Evolutionary conservation across 345 rosid genomes (phyloP).

Genomic region (Luvunga scandens): DNA sequence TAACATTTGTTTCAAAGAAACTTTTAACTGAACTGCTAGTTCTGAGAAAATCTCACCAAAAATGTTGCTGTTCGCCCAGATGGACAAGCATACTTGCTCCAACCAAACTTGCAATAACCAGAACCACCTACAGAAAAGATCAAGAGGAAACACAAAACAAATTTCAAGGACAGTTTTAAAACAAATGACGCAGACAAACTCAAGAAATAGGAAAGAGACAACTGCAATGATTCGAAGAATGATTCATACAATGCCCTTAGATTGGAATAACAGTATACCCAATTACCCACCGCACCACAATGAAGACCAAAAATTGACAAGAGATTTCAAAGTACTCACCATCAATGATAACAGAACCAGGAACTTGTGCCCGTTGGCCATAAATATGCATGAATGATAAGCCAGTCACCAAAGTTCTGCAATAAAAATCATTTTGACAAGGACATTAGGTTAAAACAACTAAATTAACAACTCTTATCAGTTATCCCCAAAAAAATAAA

Average conservation of each 20-base stretch:
- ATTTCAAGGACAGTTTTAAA: not conserved
- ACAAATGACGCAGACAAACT: not conserved
- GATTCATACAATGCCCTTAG: not conserved
- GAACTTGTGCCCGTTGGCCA: conserved; percentile 58
- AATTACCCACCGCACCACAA: not conserved
- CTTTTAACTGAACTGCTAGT: not conserved
- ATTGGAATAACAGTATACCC: not conserved
- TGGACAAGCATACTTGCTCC: conserved; percentile 77
- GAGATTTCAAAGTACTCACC: conserved; percentile 35
- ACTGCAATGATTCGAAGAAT: not conserved
- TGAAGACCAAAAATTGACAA: not conserved
- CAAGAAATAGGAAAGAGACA: not conserved
- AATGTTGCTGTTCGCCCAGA: conserved; percentile 81
- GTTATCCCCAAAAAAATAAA: not conserved
- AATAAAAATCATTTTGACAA: conserved; percentile 12
- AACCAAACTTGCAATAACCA: conserved; percentile 88
- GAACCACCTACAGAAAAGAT: conserved; percentile 63
- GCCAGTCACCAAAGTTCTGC: conserved; percentile 45
- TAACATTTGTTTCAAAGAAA: not conserved
- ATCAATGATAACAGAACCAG: conserved; percentile 73
- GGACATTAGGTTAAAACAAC: not conserved
- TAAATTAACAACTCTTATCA: not conserved
- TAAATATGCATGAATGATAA: conserved; percentile 65
- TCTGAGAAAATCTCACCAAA: conserved; percentile 45
- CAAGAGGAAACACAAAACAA: not conserved